Percentiles rank a stretch among this genome's conserved stretches.
Evolutionary conservation across 441 rosid species (phyloP).

Genomic region (Lepidium campestre): DNA sequence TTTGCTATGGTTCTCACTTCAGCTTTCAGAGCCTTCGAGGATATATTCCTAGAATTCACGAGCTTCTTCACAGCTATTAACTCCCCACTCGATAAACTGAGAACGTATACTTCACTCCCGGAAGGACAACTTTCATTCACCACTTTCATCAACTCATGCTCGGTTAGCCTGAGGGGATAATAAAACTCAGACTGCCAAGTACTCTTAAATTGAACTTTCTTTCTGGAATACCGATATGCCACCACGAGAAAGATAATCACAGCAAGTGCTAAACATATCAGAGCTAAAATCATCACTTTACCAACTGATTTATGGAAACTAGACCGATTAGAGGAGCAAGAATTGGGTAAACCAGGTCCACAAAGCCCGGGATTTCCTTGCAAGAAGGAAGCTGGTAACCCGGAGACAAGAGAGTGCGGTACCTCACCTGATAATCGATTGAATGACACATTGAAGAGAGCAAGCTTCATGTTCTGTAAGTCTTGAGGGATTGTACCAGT

Average conservation of each 20-base stretch:
- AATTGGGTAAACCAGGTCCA: constrained; percentile 66
- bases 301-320: constrained; percentile 26
- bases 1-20: constrained; percentile 61
- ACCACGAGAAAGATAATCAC: constrained; percentile 35
- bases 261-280: constrained; percentile 63
- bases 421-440: constrained; percentile 57
- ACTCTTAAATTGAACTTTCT: constrained; percentile 42
- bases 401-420: constrained; percentile 50
- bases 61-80: constrained; percentile 53
- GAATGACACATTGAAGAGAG: constrained; percentile 66
- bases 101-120: constrained; percentile 36
- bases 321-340: constrained; percentile 43
- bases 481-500: constrained; percentile 54
- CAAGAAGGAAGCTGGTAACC: constrained; percentile 80
- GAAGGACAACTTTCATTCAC: constrained; percentile 49
- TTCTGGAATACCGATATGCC: constrained; percentile 42
- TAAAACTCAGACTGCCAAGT: constrained; percentile 55
- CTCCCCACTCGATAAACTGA: constrained; percentile 55
- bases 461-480: constrained; percentile 61
- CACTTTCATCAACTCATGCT: constrained; percentile 43
- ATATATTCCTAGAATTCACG: constrained; percentile 37
- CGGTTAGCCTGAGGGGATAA: constrained; percentile 54
- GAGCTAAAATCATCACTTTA: constrained; percentile 37
- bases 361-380: constrained; percentile 87
- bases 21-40: constrained; percentile 47